phyloP scores from a whole-genome alignment of 208 protist genomes.

The Leishmania turanica region DNA sequence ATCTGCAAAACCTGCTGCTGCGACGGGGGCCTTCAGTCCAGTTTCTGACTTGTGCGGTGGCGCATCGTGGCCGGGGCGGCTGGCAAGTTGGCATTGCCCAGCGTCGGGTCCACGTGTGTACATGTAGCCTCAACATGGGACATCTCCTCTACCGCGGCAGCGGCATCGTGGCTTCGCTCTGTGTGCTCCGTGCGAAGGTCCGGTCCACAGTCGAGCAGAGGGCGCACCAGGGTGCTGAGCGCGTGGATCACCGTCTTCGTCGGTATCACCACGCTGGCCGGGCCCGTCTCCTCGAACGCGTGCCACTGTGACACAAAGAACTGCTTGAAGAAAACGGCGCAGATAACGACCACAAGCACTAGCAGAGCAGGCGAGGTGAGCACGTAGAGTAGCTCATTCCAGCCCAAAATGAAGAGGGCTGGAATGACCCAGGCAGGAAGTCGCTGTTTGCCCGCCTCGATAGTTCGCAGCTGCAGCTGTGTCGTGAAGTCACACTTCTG shows the following conservation, averaged over 20 bases:
- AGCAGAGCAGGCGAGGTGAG: constrained; percentile 72
- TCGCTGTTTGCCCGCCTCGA: constrained; percentile 61
- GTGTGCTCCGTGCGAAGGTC: neutral
- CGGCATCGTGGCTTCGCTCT: constrained; percentile 5
- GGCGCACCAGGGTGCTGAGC: constrained; percentile 21
- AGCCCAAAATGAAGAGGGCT: constrained; percentile 69
- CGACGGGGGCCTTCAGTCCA: constrained; percentile 13
- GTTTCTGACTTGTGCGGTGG: constrained; percentile 26
- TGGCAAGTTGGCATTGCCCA: neutral
- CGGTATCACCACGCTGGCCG: constrained; percentile 57
- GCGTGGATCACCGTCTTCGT: constrained; percentile 26
- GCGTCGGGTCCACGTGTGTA: constrained; percentile 12
- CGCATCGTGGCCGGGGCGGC: constrained; percentile 21
- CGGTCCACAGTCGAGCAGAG: constrained; percentile 1
- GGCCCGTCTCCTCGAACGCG: constrained; percentile 76
- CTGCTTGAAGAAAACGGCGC: constrained; percentile 66
- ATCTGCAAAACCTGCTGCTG: neutral
- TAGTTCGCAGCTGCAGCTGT: constrained; percentile 72
- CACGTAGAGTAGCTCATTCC: constrained; percentile 87
- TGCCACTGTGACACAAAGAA: constrained; percentile 73
- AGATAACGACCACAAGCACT: constrained; percentile 46
- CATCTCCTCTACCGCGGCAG: neutral
- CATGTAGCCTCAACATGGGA: neutral
- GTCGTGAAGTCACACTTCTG: constrained; percentile 87
- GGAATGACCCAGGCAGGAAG: constrained; percentile 82